Evolutionary conservation across 805 yeast genomes (phyloP).

Genomic region (Candida hispaniensis): DNA sequence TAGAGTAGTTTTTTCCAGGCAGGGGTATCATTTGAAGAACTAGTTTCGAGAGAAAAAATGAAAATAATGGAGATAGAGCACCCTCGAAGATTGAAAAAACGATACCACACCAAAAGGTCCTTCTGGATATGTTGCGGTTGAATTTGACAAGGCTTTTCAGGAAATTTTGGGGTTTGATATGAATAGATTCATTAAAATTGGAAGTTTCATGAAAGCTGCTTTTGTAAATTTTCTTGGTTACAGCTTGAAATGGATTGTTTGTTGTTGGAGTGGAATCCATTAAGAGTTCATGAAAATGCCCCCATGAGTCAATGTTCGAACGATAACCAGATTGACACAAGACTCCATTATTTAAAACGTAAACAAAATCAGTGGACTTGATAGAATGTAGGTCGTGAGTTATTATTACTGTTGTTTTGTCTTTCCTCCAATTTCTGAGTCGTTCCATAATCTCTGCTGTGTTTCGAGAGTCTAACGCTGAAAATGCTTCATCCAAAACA

Average conservation of each 20-base stretch:
- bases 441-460: slow-evolving; percentile 38
- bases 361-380: slow-evolving; percentile 43
- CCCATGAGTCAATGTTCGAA: slow-evolving; percentile 10
- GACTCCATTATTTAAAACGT: slow-evolving; percentile 48
- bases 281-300: too few species aligned
- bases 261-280: too few species aligned
- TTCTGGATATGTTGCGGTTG: too few species aligned
- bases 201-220: too few species aligned
- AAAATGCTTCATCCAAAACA: slow-evolving; percentile 74
- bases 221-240: too few species aligned
- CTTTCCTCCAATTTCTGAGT: slow-evolving; percentile 49
- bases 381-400: slow-evolving; percentile 69
- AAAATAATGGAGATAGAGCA: slow-evolving; percentile 61
- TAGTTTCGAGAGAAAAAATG: slow-evolving; percentile 63
- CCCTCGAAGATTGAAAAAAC: slow-evolving; percentile 47
- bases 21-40: slow-evolving; percentile 50
- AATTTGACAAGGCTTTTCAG: too few species aligned
- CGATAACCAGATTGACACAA: slow-evolving; percentile 28
- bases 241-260: too few species aligned
- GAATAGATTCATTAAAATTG: too few species aligned
- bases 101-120: too few species aligned
- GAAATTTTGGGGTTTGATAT: too few species aligned
- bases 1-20: slow-evolving; percentile 18
- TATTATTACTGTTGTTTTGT: slow-evolving; percentile 65
- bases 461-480: slow-evolving; percentile 59